Conservation (phyloP, 164 flowering plant species). For the Vitis cinerea region DNA sequence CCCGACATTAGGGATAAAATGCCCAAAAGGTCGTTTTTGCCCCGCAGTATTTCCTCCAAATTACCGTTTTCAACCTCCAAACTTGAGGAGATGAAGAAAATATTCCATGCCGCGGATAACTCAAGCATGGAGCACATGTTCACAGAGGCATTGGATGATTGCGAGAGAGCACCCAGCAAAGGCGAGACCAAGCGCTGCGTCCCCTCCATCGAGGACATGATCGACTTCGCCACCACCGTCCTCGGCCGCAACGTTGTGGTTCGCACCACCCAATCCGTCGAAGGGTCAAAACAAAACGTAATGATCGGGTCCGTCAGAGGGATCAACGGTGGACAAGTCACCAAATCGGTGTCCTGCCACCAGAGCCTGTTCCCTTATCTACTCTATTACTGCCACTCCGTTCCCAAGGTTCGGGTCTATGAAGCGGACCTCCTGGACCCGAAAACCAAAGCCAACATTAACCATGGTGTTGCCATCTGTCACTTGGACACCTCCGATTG, state of each 20-base stretch:
- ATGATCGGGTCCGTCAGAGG: slow-evolving; percentile 55
- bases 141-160: slow-evolving; percentile 37
- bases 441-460: slow-evolving; percentile 45
- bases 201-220: slow-evolving; percentile 66
- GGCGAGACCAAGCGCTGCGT: slow-evolving; percentile 68
- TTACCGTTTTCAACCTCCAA: slow-evolving; percentile 63
- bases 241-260: slow-evolving; percentile 53
- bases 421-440: slow-evolving; percentile 63
- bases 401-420: slow-evolving; percentile 74
- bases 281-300: slow-evolving; percentile 48
- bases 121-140: slow-evolving; percentile 46
- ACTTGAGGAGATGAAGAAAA: slow-evolving; percentile 37
- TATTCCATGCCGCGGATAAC: slow-evolving; percentile 53
- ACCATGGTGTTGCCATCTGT: slow-evolving; percentile 73
- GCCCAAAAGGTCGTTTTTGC: slow-evolving; percentile 72
- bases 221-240: slow-evolving; percentile 66
- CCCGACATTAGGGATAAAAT: slow-evolving; percentile 69
- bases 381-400: slow-evolving; percentile 76
- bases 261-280: slow-evolving; percentile 44
- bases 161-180: slow-evolving; percentile 56
- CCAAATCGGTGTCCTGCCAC: slow-evolving; percentile 68
- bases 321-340: slow-evolving; percentile 63
- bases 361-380: slow-evolving; percentile 70
- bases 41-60: slow-evolving; percentile 50
- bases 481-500: slow-evolving; percentile 69